Evolutionary conservation across 192 early-diverging fungal genomes (phyloP).

Genomic region (Helicostylum pulchrum): DNA sequence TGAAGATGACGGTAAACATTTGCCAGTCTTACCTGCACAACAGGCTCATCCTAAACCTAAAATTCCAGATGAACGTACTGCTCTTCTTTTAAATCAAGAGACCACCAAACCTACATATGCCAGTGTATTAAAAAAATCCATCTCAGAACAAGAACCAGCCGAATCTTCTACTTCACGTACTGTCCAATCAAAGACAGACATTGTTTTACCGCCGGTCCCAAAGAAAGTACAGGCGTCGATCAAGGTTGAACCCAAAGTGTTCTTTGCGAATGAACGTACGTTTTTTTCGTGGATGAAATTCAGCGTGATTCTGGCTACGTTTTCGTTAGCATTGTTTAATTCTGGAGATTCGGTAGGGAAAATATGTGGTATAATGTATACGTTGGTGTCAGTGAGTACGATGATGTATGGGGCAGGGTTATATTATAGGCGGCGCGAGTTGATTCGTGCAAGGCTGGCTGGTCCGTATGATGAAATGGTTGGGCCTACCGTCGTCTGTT

Average conservation of each 20-base stretch:
- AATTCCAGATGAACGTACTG: not conserved
- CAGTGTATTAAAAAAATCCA: not conserved
- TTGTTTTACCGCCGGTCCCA: conserved; percentile 31
- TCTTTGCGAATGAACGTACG: conserved; percentile 83
- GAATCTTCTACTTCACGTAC: not conserved
- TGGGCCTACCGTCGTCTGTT: conserved; percentile 68
- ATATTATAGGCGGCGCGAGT: conserved; percentile 62
- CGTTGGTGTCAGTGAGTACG: conserved; percentile 61
- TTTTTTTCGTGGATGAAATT: conserved; percentile 81
- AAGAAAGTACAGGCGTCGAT: conserved; percentile 47
- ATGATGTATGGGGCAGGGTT: conserved; percentile 67
- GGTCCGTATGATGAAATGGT: conserved; percentile 63
- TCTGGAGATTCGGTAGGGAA: conserved; percentile 63
- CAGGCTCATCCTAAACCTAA: not conserved
- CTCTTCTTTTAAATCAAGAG: conserved; percentile 12
- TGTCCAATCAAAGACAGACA: not conserved
- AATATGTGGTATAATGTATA: conserved; percentile 67
- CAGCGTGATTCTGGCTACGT: conserved; percentile 61
- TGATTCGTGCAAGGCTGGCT: conserved; percentile 57
- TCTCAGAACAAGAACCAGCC: not conserved
- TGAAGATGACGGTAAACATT: conserved; percentile 11
- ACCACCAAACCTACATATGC: not conserved
- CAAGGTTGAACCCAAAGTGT: conserved; percentile 83
- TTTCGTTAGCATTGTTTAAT: conserved; percentile 72
- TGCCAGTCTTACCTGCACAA: conserved; percentile 26